Evolutionary conservation across 2,329 filamentous ascomycete genomes (phyloP).

Genomic region (Stylonectria norvegica): DNA sequence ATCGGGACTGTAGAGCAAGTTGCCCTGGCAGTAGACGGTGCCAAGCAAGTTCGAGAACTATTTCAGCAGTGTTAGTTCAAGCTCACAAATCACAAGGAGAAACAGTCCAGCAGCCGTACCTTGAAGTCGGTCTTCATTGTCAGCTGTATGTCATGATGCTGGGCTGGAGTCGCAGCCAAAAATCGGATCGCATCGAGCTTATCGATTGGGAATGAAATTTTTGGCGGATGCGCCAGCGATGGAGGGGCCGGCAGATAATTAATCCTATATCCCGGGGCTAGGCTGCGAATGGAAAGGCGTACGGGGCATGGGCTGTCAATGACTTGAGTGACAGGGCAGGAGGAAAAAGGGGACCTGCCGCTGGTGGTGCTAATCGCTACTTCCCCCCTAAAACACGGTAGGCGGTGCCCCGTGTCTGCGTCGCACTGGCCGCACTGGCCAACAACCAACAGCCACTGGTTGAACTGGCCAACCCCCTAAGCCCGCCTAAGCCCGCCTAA

Average conservation of each 20-base stretch:
- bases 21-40: constrained; percentile 97
- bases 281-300: constrained; percentile 14
- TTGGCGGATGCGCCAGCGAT: constrained; percentile 12
- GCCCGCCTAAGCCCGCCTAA: constrained; percentile 7
- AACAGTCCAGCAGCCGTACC: constrained; percentile 48
- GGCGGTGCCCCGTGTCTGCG: constrained; percentile 27
- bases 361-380: constrained; percentile 8
- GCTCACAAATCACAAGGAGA: not conserved
- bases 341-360: constrained; percentile 18
- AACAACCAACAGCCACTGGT: constrained; percentile 29
- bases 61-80: constrained; percentile 2
- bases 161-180: constrained; percentile 28
- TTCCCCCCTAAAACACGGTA: constrained; percentile 10
- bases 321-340: constrained; percentile 8
- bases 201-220: constrained; percentile 35
- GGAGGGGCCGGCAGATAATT: constrained; percentile 32
- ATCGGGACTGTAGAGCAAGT: constrained; percentile 93
- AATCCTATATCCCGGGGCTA: constrained; percentile 28
- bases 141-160: constrained; percentile 37
- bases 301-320: not conserved
- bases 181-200: constrained; percentile 32
- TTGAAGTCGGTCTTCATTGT: constrained; percentile 99
- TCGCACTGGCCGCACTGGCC: constrained; percentile 28
- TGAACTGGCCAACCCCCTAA: constrained; percentile 17
- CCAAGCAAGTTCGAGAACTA: constrained; percentile 98